Base-by-base conservation (phyloP, 2,329 filamentous ascomycete genomes). In the Fusarium xyrophilum region DNA sequence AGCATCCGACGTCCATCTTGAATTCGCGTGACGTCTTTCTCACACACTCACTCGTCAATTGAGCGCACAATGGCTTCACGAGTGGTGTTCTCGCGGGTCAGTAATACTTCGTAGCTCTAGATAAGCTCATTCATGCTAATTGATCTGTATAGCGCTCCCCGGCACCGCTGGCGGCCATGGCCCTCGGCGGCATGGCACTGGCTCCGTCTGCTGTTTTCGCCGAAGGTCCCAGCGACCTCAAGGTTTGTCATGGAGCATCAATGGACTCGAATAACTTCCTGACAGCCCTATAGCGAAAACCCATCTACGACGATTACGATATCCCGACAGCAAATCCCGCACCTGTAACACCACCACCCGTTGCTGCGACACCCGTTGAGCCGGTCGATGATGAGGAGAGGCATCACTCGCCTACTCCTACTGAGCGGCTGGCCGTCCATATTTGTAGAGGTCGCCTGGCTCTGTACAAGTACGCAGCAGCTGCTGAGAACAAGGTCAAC, bases 401-500 rank as follows among this genome's bases (percentile, higher is more conserved):
- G 59, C 72, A 76, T 50, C 78, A 78, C 63, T 80, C 82, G 67
- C 92, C 93, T 17, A 93, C 93, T 25, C 93, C 93, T 17, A 98
- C 96, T 69, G 94, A 97, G 80, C 91, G 93, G 51, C 88, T 99
- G 38, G 93, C 96, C 62, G 85, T 85, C 35, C 89, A 97, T 78
- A 91, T 99, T 76, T 89, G 92, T 74, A 87, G 85, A 72, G 92
- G 87, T 63, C 93, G 96, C 64, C 84, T 97, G 66, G 91, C 91
- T 78, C 84, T 97, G 44, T 91, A 98, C 84, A 80, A 84, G 54
- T 88, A 94, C 76, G 91, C 91, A 62, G 87, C 90, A 58, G 81
- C 84, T 57, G 88, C 90, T 74, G 95, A 98, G 83, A 89, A 93
- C 79, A 86, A 89, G 75, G 87, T 97, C 81, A 97, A 99, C 85